Evolutionary conservation across 768 basidiomycete species (phyloP).

Genomic region (Tricholoma terreum): DNA sequence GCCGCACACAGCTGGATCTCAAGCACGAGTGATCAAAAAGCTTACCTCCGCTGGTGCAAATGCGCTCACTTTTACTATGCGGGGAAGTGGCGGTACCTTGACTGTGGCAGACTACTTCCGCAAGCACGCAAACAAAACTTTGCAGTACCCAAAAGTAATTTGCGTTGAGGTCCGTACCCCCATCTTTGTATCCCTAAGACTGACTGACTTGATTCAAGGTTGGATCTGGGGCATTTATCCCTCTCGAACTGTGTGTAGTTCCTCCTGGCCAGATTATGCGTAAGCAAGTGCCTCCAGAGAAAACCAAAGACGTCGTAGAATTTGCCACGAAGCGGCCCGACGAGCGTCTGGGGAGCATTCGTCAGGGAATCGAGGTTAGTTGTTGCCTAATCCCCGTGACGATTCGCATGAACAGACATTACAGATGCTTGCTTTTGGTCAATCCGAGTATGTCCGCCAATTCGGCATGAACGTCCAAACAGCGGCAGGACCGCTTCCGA

Average conservation of each 20-base stretch:
- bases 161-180: slow-evolving; percentile 57
- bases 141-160: slow-evolving; percentile 56
- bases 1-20: not conserved
- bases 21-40: slow-evolving; percentile 32
- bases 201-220: slow-evolving; percentile 34
- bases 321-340: slow-evolving; percentile 60
- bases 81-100: slow-evolving; percentile 50
- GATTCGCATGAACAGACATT: not conserved
- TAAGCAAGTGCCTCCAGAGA: slow-evolving; percentile 61
- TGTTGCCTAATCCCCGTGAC: not conserved
- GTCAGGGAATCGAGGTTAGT: slow-evolving; percentile 11
- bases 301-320: slow-evolving; percentile 54
- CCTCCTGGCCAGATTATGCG: slow-evolving; percentile 60
- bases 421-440: slow-evolving; percentile 60
- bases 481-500: slow-evolving; percentile 42
- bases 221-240: slow-evolving; percentile 53
- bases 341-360: slow-evolving; percentile 51
- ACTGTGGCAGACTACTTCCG: slow-evolving; percentile 61
- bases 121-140: slow-evolving; percentile 42
- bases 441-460: slow-evolving; percentile 66
- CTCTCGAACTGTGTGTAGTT: slow-evolving; percentile 57
- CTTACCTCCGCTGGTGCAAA: slow-evolving; percentile 38
- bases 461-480: slow-evolving; percentile 65
- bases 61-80: slow-evolving; percentile 48
- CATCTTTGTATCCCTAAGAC: not conserved